Base-by-base conservation (phyloP, 108 stramenopile genomes). In the Schizochytrium sp. region DNA sequence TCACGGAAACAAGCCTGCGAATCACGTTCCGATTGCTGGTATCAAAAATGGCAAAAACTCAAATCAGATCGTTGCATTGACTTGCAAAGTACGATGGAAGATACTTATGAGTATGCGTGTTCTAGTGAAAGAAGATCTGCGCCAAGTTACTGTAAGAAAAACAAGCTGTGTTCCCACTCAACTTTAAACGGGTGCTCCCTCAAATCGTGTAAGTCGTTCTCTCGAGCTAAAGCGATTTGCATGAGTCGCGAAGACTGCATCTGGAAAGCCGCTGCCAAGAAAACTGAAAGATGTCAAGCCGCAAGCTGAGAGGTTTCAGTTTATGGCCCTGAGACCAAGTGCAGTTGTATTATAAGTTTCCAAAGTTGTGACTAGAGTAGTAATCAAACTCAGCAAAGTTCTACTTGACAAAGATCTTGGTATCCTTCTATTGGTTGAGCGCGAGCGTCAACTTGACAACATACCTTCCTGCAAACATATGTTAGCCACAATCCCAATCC, bases 231-330 rank as follows among this genome's bases (percentile, higher is more conserved):
- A 44, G 64, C 42, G 10, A 2, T 69, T 69, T 69, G 64, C 64
- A 69, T 44, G 64, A 44, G 64, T 7, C 64, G 64, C 64, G 2
- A 10, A 44, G 64, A 69, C 64, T 69, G 64, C 64, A 28, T 44
- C 19, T 69, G 64, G 64, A 69, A 69, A 38, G 64, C 64, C 64
- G 64, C 64, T 2, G 59, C 28, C 28, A 28, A 60, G 59, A 60
- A 60, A n/a, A 60, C 19, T n/a, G 59, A 17, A 17, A 60, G 59
- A n/a, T 60, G 59, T 60, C 59, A 60, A 60, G 59, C 17, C 28
- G 2, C 59, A 28, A 28, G 28, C 28, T 28, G 28, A 28, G 28
- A 28, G 28, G 28, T 28, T 28, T 28, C 28, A 28, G 28, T 28
- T 28, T 28, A 28, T 28, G 28, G 28, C 28, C 28, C 28, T 28